Evolutionary conservation across 2,329 filamentous ascomycete species (phyloP).

Genomic region (Colletotrichum cordylinicola): DNA sequence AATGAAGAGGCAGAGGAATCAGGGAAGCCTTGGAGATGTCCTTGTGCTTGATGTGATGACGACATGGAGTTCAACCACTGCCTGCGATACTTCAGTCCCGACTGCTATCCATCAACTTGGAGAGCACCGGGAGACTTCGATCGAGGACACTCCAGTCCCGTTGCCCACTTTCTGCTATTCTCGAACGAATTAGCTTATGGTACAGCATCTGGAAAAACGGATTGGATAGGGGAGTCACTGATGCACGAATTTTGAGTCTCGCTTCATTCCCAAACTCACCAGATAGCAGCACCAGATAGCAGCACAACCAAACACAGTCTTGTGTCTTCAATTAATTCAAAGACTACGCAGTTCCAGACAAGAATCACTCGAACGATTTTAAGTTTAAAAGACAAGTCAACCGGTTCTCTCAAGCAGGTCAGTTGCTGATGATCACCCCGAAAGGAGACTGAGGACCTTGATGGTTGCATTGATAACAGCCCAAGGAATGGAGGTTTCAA

Average conservation of each 20-base stretch:
- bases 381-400: not conserved
- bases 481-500: not conserved
- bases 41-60: accelerated
- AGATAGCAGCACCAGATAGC: too few species aligned
- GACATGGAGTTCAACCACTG: not conserved
- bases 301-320: not conserved
- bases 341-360: not conserved
- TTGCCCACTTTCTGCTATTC: accelerated
- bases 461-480: conserved; percentile 14
- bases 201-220: accelerated
- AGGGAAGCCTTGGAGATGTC: not conserved
- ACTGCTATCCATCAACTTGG: accelerated
- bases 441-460: conserved; percentile 16
- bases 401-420: not conserved
- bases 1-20: accelerated
- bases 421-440: not conserved
- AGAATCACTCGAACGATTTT: not conserved
- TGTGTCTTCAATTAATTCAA: not conserved
- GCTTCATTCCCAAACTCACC: not conserved
- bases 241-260: not conserved
- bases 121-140: not conserved
- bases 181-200: accelerated
- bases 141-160: accelerated
- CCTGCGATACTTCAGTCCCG: not conserved
- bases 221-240: not conserved